Conservation (phyloP, 148 eudicot species). For the Rhododendron vialii region DNA sequence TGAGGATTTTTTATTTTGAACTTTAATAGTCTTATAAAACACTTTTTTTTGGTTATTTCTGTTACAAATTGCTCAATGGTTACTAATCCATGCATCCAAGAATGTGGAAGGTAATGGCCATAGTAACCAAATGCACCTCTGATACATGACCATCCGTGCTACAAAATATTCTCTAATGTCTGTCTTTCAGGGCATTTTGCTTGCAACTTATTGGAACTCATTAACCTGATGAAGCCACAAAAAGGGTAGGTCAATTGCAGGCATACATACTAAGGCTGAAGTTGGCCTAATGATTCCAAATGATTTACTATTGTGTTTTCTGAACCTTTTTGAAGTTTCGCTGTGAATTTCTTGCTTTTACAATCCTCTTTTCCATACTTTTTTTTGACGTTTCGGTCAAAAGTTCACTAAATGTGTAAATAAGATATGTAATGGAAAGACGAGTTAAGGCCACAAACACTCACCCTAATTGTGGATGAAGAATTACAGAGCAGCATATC, state of each 20-base stretch:
- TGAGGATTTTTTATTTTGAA: not conserved
- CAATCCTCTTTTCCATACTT: not conserved
- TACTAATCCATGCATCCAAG: not conserved
- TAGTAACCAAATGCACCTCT: not conserved
- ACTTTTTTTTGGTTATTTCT: not conserved
- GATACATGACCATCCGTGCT: not conserved
- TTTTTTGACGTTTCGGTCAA: not conserved
- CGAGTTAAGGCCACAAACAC: not conserved
- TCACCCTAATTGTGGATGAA: not conserved
- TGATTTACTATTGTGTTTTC: too few relatives aligned
- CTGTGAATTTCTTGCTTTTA: not conserved
- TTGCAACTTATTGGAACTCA: not conserved
- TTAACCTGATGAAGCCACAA: constrained; percentile 3
- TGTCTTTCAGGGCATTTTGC: not conserved
- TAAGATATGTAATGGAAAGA: not conserved
- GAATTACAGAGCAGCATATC: not conserved
- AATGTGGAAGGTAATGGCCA: not conserved
- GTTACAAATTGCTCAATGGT: not conserved
- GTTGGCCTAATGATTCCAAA: not conserved
- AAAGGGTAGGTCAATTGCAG: not conserved
- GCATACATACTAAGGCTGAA: not conserved
- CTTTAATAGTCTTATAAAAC: too few relatives aligned
- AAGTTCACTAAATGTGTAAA: not conserved
- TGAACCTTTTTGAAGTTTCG: too few relatives aligned
- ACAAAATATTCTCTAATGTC: not conserved